These are phyloP conservation scores for Clathrospora elynae DNA, from an alignment of 2,329 filamentous ascomycete species.

Conservation along the genomic window DNA sequence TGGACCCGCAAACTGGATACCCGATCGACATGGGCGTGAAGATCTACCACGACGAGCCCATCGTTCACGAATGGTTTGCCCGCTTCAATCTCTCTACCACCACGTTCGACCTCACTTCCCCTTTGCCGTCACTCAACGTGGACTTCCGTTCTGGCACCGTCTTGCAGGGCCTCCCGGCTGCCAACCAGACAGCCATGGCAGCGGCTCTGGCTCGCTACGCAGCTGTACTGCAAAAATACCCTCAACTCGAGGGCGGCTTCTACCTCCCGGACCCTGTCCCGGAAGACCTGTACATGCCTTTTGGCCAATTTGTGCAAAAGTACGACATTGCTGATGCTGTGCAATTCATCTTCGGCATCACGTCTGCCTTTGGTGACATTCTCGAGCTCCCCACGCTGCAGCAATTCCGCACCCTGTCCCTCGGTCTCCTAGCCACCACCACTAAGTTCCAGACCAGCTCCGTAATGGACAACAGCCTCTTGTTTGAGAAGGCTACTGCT, in stretches of 20 bases:
- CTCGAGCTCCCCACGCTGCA: constrained; percentile 50
- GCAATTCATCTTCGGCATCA: constrained; percentile 38
- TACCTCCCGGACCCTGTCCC: constrained; percentile 54
- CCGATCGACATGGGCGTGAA: constrained; percentile 47
- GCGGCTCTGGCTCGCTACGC: constrained; percentile 31
- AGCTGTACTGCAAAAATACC: constrained; percentile 26
- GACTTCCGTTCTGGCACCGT: constrained; percentile 40
- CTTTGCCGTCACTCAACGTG: constrained; percentile 14
- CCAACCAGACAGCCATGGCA: constrained; percentile 11
- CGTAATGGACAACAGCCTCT: constrained; percentile 32
- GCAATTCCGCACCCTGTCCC: constrained; percentile 8
- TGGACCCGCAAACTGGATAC: constrained; percentile 39
- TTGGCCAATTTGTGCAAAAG: constrained; percentile 57
- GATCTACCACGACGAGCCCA: constrained; percentile 48
- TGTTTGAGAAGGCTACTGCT: constrained; percentile 16
- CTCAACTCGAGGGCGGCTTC: constrained; percentile 46
- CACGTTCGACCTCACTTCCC: neutral
- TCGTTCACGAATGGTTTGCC: constrained; percentile 35
- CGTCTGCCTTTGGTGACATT: constrained; percentile 45
- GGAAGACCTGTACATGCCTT: constrained; percentile 56
- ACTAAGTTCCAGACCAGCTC: constrained; percentile 16
- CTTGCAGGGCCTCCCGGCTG: constrained; percentile 9
- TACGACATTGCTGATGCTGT: constrained; percentile 53
- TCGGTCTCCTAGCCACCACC: constrained; percentile 12
- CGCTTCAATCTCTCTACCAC: constrained; percentile 17